These are phyloP conservation scores for Microglena sp. DNA, from an alignment of 139 green algal genomes.

Conservation along the genomic window DNA sequence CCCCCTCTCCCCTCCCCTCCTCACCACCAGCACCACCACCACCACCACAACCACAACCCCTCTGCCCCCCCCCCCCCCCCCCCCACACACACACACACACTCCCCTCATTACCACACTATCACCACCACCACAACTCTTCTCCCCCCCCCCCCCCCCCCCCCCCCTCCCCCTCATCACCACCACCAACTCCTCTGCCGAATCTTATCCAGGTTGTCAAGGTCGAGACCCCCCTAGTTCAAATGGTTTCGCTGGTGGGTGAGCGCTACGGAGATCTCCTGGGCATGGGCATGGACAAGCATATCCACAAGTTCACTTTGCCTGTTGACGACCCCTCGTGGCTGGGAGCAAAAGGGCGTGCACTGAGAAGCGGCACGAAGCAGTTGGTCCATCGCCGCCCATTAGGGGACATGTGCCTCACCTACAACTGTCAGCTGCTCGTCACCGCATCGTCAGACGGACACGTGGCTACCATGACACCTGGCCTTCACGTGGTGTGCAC, in stretches of 20 bases:
- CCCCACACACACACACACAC: too few relatives aligned
- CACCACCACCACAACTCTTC: too few relatives aligned
- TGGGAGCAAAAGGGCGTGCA: conserved; percentile 12
- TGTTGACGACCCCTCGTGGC: conserved; percentile 17
- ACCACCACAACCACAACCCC: too few relatives aligned
- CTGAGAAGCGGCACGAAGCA: conserved; percentile 1
- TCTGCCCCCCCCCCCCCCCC: too few relatives aligned
- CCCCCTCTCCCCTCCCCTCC: too few relatives aligned
- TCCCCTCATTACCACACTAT: too few relatives aligned
- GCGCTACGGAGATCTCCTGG: conserved; percentile 14
- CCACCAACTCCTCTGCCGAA: too few relatives aligned
- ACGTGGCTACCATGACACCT: conserved; percentile 4
- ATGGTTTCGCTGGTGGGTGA: conserved; percentile 1
- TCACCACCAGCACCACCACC: too few relatives aligned
- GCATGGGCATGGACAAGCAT: conserved; percentile 20
- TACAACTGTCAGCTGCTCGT: conserved; percentile 14
- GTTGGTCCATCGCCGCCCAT: conserved; percentile 3
- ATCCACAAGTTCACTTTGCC: conserved; percentile 24
- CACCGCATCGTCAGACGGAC: conserved; percentile 7
- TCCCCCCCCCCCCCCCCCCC: too few relatives aligned
- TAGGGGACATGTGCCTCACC: too few relatives aligned
- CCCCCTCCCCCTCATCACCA: too few relatives aligned
- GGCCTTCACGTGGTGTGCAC: neutral
- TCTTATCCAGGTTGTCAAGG: conserved; percentile 15
- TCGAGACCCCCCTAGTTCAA: conserved; percentile 21